Conservation (phyloP, 2,329 filamentous ascomycete genomes). For the Nothomitra cinnamomea region DNA sequence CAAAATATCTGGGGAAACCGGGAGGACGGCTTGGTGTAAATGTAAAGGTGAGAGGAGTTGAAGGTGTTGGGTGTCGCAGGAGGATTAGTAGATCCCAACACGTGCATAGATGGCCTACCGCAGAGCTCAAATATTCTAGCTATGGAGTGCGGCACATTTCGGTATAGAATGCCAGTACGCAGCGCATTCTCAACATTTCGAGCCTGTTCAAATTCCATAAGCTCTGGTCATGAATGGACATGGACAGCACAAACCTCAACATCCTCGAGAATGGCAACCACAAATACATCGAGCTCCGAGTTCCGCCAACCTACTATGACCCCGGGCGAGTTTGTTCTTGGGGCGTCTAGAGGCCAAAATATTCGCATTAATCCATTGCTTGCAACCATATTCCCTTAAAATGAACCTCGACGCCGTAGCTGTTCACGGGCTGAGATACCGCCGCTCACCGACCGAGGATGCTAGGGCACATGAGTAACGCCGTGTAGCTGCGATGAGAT, state of each 20-base stretch:
- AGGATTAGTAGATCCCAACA: slow-evolving; percentile 68
- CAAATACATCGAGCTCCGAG: slow-evolving; percentile 76
- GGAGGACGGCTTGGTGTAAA: slow-evolving; percentile 31
- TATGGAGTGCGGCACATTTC: slow-evolving; percentile 64
- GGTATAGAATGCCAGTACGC: slow-evolving; percentile 65
- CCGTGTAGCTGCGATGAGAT: background rate
- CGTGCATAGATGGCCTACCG: slow-evolving; percentile 65
- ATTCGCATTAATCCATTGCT: slow-evolving; percentile 84
- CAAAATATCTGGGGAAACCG: slow-evolving; percentile 59
- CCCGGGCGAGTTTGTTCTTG: slow-evolving; percentile 53
- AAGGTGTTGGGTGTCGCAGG: slow-evolving; percentile 28
- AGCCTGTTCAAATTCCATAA: slow-evolving; percentile 30
- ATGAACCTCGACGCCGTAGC: slow-evolving; percentile 82
- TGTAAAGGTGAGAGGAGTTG: slow-evolving; percentile 54
- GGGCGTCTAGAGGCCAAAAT: slow-evolving; percentile 90
- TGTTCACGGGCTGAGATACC: slow-evolving; percentile 93
- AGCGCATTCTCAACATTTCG: slow-evolving; percentile 78
- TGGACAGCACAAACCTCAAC: slow-evolving; percentile 52
- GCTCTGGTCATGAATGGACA: background rate
- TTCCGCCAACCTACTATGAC: slow-evolving; percentile 94
- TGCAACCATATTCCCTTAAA: slow-evolving; percentile 52
- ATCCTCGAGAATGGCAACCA: slow-evolving; percentile 76
- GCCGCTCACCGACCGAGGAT: slow-evolving; percentile 59
- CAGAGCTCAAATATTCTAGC: slow-evolving; percentile 71
- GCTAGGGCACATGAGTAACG: slow-evolving; percentile 31